Evolutionary conservation across 148 eudicot genomes (phyloP).

Genomic region (Camellia sinensis): DNA sequence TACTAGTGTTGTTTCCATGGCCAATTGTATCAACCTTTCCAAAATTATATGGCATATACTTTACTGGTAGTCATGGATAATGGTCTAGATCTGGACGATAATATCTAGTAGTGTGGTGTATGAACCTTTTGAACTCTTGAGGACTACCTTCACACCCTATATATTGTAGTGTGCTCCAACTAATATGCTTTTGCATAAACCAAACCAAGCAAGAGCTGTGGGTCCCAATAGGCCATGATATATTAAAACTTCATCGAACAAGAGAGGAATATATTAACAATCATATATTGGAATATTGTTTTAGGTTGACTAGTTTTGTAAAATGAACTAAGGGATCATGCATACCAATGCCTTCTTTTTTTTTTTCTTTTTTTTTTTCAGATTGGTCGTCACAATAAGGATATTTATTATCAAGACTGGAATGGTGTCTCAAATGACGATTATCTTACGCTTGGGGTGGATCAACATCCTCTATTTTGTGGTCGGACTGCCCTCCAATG

Average conservation of each 20-base stretch:
- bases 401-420: slow-evolving; percentile 53
- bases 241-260: background rate
- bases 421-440: slow-evolving; percentile 43
- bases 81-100: background rate
- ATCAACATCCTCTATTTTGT: slow-evolving; percentile 48
- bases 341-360: background rate
- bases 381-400: slow-evolving; percentile 52
- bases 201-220: too few species aligned
- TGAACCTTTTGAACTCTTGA: background rate
- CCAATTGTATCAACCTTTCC: background rate
- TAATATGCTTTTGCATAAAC: background rate
- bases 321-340: background rate
- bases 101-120: background rate
- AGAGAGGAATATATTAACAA: background rate
- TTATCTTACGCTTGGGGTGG: slow-evolving; percentile 60
- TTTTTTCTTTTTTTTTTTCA: slow-evolving; percentile 10
- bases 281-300: background rate
- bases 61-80: background rate
- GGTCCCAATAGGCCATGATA: background rate
- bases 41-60: background rate
- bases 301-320: background rate
- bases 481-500: slow-evolving; percentile 69
- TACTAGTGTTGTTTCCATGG: background rate
- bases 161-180: background rate
- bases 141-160: background rate